Evolutionary conservation across 495 filamentous ascomycete species (phyloP), one percentile per base, ranked within the genome.

Genomic region (Podospora australis): DNA sequence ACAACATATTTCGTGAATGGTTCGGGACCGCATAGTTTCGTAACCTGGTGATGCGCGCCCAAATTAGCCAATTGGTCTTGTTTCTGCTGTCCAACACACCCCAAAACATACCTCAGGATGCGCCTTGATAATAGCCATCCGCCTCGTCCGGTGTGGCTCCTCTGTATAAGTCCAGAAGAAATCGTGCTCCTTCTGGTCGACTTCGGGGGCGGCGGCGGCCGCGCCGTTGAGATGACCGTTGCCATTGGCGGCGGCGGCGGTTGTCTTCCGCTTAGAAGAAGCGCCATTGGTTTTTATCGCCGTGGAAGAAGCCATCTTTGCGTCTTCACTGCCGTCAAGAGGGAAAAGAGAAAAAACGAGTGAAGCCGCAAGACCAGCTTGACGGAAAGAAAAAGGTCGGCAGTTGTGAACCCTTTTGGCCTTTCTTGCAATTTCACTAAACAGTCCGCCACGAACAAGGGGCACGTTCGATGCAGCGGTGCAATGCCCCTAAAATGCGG

Each of bases 161-260:
- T 99, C 94, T 7, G 92, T 96, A 57, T 97, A 96, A 22, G 94
- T 95, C 94, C 95, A 95, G 67, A 89, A 78, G 63, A 80, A 80
- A 64, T 80, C 72, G 39, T 65, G 64, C 57, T 71, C 67, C 39
- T 63, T 67, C 17, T 60, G 55, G 53, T 69, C 60, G 22, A 68
- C 64, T 46, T 46, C 24, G 32, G 56, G 38, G 5, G 45, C 50
- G 19, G 42, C 14, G 1, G 52, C 42, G 21, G 29, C 17, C 20
- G 46, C 39, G 19, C 44, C 50, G 32, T 52, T 53, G 25, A 25
- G 28, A 21, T 32, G 43, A 13, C 29, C 43, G 19, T 45, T 54
- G 50, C 53, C 60, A 53, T 57, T 65, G 52, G 35, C 46, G 20
- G 32, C 44, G 22, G n/a, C n/a, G n/a, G n/a, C n/a, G n/a, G n/a